Base-by-base conservation (phyloP, 306 rosid genomes). In the Geum urbanum region DNA sequence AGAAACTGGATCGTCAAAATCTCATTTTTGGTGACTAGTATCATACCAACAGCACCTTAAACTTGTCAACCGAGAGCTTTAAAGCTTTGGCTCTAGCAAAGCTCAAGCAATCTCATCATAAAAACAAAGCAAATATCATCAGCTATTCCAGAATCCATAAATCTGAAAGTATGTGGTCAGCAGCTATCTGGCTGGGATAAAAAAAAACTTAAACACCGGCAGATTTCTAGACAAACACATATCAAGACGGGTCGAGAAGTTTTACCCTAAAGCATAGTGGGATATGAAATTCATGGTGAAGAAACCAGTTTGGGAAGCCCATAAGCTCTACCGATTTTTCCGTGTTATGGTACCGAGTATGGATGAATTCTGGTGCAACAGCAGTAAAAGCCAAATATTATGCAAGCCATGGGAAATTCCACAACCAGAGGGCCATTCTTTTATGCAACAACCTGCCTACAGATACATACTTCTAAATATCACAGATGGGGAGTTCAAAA, bases 341-440 rank as follows among this genome's bases (percentile, higher is more conserved):
- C 27, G 27, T 24, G 14, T 0, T 11, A 69, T 19, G 19, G 43
- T 64, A 44, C 15, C 37, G 10, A 0, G 35, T 18, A 51, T 4
- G 58, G 5, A 51, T 13, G 15, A 55, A 51, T 18, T 56, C 47
- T 50, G 11, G 14, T 19, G 63, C 16, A 22, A 69, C 19, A 7
- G 8, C 37, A 65, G 59, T 7, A 39, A 22, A 53, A 3, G 19
- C 44, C 52, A 69, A 14, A 32, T 44, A 58, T 32, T 24, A 13
- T 52, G 27, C 27, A 24, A 24, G 27, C 27, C 27, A 24, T 39
- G 14, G 45, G 19, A 52, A 39, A 40, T 67, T 37, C 47, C 51
- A 18, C 10, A n/a, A 51, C 48, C 61, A 13, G 52, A 41, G 50
- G 51, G 53, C 73, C 54, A 8, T 54, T 53, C 63, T 54, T 40